These are phyloP conservation scores for Microcyclosporella mali DNA, from an alignment of 2,329 filamentous ascomycete genomes.

Conservation along the genomic window DNA sequence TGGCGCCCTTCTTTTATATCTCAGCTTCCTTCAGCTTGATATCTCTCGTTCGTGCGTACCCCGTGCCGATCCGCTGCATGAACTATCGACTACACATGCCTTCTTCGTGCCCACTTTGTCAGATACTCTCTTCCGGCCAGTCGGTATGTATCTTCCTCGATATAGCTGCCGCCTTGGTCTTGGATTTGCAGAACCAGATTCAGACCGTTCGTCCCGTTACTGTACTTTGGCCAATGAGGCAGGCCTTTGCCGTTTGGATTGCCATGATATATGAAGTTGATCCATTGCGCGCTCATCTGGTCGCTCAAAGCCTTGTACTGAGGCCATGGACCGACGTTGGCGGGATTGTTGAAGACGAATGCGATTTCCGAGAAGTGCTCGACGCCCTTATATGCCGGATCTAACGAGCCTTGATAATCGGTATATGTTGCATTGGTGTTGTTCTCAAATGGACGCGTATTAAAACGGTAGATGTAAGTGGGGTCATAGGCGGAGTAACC, in stretches of 20 bases:
- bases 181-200: constrained; percentile 16
- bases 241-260: constrained; percentile 15
- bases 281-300: constrained; percentile 18
- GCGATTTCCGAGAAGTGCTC: constrained; percentile 51
- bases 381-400: constrained; percentile 39
- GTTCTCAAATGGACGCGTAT: constrained; percentile 45
- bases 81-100: constrained; percentile 12
- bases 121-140: constrained; percentile 16
- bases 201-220: constrained; percentile 6
- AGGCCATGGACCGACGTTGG: constrained; percentile 9
- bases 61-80: no score
- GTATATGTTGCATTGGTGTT: constrained; percentile 8
- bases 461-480: constrained; percentile 59
- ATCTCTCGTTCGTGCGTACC: no score
- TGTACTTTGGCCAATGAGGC: constrained; percentile 15
- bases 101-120: constrained; percentile 17
- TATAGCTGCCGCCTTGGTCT: constrained; percentile 12
- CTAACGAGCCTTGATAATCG: constrained; percentile 7
- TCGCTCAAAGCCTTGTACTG: constrained; percentile 12
- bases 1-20: no score
- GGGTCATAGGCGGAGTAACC: constrained; percentile 45
- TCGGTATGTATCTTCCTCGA: constrained; percentile 17
- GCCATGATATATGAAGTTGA: constrained; percentile 13
- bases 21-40: no score
- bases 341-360: constrained; percentile 31